Conservation (phyloP, 1,284 basidiomycete species). For the Schizophyllum amplum region DNA sequence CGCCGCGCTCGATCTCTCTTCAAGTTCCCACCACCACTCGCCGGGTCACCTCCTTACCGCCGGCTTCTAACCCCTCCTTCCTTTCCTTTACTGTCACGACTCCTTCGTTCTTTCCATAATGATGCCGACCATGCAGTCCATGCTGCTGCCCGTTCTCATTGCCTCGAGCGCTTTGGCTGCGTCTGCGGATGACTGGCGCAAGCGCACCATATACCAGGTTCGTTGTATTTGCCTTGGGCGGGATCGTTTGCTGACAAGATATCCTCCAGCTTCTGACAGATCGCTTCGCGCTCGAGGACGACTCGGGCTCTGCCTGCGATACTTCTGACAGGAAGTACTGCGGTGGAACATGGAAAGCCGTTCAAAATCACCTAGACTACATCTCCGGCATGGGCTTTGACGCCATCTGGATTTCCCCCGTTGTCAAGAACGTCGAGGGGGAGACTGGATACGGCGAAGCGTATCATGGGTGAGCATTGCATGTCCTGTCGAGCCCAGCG, state of each 20-base stretch:
- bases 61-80: neutral
- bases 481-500: neutral
- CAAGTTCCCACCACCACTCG: neutral
- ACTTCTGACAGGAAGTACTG: conserved; percentile 53
- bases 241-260: neutral
- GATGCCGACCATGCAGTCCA: neutral
- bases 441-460: conserved; percentile 54
- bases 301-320: conserved; percentile 39
- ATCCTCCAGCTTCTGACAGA: conserved; percentile 52
- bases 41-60: neutral
- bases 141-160: neutral
- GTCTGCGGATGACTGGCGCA: conserved; percentile 28
- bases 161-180: conserved; percentile 18
- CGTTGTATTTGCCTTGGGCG: neutral
- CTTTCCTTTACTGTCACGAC: neutral
- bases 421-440: conserved; percentile 57
- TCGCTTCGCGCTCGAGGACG: conserved; percentile 51
- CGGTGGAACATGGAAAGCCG: conserved; percentile 67
- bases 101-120: neutral
- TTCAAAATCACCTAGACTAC: conserved; percentile 68
- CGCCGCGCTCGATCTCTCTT: too few relatives aligned
- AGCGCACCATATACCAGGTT: conserved; percentile 34
- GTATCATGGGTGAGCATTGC: conserved; percentile 45
- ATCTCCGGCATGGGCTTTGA: conserved; percentile 73
- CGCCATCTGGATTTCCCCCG: conserved; percentile 62